Conservation (phyloP, 2,329 filamentous ascomycete genomes). For the Sporothrix variecibatus region DNA sequence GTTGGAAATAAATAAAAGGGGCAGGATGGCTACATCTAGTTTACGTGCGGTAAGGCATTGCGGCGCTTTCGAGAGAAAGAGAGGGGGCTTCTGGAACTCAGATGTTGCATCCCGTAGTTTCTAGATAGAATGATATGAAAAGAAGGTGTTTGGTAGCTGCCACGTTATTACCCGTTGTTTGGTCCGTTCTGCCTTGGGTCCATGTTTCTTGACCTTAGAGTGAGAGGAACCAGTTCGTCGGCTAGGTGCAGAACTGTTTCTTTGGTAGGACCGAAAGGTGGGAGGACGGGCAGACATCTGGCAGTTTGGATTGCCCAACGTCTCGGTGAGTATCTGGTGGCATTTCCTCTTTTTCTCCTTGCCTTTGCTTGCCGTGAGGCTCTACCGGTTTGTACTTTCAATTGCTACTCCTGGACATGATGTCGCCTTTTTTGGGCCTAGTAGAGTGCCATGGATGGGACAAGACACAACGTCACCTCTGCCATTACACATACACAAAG, state of each 20-base stretch:
- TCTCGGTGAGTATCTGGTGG: not conserved
- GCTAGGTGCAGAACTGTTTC: not conserved
- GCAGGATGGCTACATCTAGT: not conserved
- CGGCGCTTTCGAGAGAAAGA: too few relatives aligned
- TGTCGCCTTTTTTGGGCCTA: not conserved
- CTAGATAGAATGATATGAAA: not conserved
- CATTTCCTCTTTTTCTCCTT: too few relatives aligned
- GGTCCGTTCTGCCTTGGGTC: not conserved
- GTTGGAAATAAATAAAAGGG: not conserved
- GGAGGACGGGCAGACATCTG: not conserved
- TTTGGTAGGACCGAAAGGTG: slow-evolving; percentile 17
- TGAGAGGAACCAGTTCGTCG: not conserved
- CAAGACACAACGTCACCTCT: slow-evolving; percentile 18
- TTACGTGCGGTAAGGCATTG: not conserved
- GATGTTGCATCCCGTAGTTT: not conserved
- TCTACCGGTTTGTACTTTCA: not conserved
- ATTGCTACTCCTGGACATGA: not conserved
- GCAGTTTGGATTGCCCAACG: not conserved
- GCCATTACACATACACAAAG: slow-evolving; percentile 12
- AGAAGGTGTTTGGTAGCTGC: not conserved
- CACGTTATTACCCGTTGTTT: slow-evolving; percentile 16
- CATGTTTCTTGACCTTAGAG: not conserved
- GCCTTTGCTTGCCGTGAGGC: not conserved
- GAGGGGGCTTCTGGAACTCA: too few relatives aligned
- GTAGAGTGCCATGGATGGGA: not conserved